Conservation (phyloP, 495 filamentous ascomycete species). For the Parachaetomium inaequale region DNA sequence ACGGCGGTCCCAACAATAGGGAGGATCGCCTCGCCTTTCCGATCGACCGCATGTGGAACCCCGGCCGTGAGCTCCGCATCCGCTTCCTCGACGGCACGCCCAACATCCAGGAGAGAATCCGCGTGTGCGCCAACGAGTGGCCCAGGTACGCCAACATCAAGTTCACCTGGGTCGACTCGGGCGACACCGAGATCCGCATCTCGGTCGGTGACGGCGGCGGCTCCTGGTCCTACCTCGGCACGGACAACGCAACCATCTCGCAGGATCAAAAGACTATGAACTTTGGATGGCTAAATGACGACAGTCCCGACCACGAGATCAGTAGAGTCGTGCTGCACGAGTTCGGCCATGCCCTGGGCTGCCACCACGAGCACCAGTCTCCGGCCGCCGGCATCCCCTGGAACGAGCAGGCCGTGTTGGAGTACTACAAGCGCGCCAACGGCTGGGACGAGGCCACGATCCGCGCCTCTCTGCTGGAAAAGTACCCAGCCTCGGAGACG, state of each 20-base stretch:
- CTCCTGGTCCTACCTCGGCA: not conserved
- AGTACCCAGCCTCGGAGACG: not conserved
- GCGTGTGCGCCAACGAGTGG: not conserved
- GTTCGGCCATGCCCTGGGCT: not conserved
- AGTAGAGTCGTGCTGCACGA: not conserved
- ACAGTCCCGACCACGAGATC: not conserved
- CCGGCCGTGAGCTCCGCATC: too few species aligned
- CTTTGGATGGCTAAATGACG: not conserved
- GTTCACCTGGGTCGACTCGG: not conserved
- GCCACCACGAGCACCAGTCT: not conserved
- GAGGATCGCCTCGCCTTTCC: too few species aligned
- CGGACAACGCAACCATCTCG: not conserved
- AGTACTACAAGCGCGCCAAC: not conserved
- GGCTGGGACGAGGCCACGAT: not conserved
- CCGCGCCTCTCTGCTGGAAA: not conserved
- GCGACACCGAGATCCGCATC: not conserved
- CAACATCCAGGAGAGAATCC: not conserved
- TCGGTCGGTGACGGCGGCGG: not conserved
- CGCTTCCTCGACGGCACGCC: not conserved
- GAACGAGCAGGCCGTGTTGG: not conserved
- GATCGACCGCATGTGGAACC: too few species aligned
- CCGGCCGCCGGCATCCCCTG: not conserved
- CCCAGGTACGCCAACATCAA: not conserved
- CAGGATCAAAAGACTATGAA: not conserved
- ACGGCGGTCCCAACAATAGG: too few species aligned